Base-by-base conservation (phyloP, 1,284 basidiomycete genomes). In the Inonotus obliquus region DNA sequence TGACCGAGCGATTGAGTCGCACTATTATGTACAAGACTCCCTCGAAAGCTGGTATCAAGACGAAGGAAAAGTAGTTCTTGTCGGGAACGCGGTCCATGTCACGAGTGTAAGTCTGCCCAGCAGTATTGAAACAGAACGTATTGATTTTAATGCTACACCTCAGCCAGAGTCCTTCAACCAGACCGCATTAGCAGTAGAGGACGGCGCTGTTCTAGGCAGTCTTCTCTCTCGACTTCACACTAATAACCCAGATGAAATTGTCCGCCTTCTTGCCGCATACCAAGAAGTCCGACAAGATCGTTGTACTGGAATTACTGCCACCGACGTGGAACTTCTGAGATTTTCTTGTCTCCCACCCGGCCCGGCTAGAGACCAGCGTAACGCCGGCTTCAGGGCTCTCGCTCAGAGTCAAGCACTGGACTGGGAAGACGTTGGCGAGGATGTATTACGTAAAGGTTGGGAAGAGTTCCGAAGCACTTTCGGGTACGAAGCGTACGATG, bases 131-230 rank as follows among this genome's bases (percentile, higher is more conserved):
- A 49, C 11, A n/a, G 13, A 21, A 17, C 49, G 14, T 17, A 21
- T 35, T 32, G 25, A 19, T 52, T 21, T 48, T 2, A 32, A 32
- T 9, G 9, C 32, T 32, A n/a, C 9, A 9, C 32, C 4, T 4
- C 25, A 63, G 62, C 59, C 62, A 13, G 39, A 32, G 3, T 51
- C 58, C 11, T 48, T 44, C 35, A 41, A 60, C 19, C 59, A 47
- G 9, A 45, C 54, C 4, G 62, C 62, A 27, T 54, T 63, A 9
- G 51, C 77, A 4, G 67, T 84, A 9, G 84, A 86, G 70, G 85
- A 86, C 63, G 81, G 75, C 1, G 81, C 81, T 0, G 79, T 82
- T 7, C 75, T 86, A 2, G 85, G 77, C 13, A 80, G 77, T 49
- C 72, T 87, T 7, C 84, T 87, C 70, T 79, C 80, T 10, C 81